Conservation (phyloP, 192 early-diverging fungal genomes). For the Backusella macrospora region DNA sequence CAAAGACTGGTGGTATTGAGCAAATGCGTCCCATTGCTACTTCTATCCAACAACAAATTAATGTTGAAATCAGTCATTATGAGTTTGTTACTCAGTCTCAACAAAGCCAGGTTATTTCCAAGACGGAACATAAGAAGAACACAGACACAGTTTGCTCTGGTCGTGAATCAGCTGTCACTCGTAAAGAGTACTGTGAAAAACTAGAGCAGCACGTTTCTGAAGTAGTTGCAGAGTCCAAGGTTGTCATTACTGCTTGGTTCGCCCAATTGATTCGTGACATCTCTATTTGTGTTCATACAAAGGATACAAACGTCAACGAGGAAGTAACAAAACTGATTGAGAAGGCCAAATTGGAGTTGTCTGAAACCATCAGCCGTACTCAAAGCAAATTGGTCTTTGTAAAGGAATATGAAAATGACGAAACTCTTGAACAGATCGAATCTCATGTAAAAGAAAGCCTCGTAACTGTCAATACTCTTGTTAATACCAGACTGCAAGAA, state of each 20-base stretch:
- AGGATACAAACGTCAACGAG: slow-evolving; percentile 3
- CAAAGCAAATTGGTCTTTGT: not conserved
- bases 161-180: not conserved
- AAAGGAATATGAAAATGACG: not conserved
- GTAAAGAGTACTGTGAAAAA: slow-evolving; percentile 19
- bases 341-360: slow-evolving; percentile 1
- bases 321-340: slow-evolving; percentile 14
- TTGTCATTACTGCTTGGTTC: slow-evolving; percentile 22
- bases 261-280: slow-evolving; percentile 16
- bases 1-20: slow-evolving; percentile 17
- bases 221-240: slow-evolving; percentile 17
- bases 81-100: slow-evolving; percentile 3
- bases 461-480: not conserved
- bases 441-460: slow-evolving; percentile 4
- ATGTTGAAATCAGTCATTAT: slow-evolving; percentile 12
- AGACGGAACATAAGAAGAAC: slow-evolving; percentile 20
- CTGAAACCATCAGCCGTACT: not conserved
- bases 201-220: slow-evolving; percentile 11
- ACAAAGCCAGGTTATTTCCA: not conserved
- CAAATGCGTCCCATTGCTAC: slow-evolving; percentile 25
- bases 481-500: slow-evolving; percentile 10
- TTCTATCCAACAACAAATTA: slow-evolving; percentile 21
- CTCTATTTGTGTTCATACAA: slow-evolving; percentile 8
- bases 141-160: not conserved
- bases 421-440: slow-evolving; percentile 13